These are phyloP conservation scores for Penicillium riverlandense DNA, from an alignment of 495 filamentous ascomycete genomes.

Conservation along the genomic window DNA sequence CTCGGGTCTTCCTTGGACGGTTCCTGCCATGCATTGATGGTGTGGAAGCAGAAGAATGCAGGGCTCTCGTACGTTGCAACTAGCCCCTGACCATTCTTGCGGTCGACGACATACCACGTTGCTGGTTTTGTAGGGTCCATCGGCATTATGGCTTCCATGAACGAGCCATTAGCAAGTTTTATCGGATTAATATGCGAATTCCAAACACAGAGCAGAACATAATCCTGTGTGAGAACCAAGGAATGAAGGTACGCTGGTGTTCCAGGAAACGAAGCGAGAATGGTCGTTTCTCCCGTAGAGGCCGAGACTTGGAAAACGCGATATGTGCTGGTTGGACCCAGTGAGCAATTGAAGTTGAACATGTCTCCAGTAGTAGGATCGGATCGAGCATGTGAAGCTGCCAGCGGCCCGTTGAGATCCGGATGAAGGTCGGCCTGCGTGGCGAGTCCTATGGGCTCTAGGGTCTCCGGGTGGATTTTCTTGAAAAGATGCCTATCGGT, in stretches of 20 bases:
- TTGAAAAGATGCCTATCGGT: conserved; percentile 54
- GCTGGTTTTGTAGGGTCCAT: conserved; percentile 45
- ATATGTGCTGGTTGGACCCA: conserved; percentile 45
- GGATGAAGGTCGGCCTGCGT: conserved; percentile 57
- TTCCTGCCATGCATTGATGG: conserved; percentile 68
- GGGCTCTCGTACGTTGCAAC: conserved; percentile 51
- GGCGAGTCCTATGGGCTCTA: conserved; percentile 59
- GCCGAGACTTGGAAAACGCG: conserved; percentile 57
- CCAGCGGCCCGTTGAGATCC: conserved; percentile 52
- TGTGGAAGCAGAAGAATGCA: conserved; percentile 70
- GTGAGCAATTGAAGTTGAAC: conserved; percentile 67
- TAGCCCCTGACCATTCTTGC: conserved; percentile 42
- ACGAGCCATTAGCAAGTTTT: conserved; percentile 36
- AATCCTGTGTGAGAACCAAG: conserved; percentile 56
- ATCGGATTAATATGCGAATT: conserved; percentile 50
- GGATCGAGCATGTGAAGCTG: conserved; percentile 59
- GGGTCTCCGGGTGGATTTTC: conserved; percentile 57
- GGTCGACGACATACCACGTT: conserved; percentile 66
- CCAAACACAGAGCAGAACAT: conserved; percentile 63
- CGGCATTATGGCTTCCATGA: conserved; percentile 19
- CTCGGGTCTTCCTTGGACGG: conserved; percentile 22
- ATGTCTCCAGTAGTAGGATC: conserved; percentile 67
- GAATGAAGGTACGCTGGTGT: conserved; percentile 66
- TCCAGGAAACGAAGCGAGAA: conserved; percentile 58
- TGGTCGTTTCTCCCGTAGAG: conserved; percentile 54